Evolutionary conservation across 2,329 filamentous ascomycete genomes (phyloP), one percentile per base, ranked within the genome.

Genomic region (Microdochium nivale): DNA sequence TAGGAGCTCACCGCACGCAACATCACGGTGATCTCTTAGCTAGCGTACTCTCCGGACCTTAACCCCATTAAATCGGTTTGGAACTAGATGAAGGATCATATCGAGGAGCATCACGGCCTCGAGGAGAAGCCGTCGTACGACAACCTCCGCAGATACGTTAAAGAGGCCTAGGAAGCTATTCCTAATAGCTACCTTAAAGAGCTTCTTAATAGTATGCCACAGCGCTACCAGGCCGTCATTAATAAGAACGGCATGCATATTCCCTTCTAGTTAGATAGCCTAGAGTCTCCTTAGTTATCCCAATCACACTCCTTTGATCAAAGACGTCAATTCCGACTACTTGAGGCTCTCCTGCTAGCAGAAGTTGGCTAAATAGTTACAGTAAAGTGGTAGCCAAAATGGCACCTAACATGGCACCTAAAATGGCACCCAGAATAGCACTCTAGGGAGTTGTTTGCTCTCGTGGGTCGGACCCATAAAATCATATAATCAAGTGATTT

Each of bases 1-100:
- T 8, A 35, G 2, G 54, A 55, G 14, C 24, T 53, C 25, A n/a
- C 14, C 2, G 27, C 50, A 23, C 27, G 48, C 16, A 47, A 44
- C 3, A 49, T 54, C 2, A 2, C 7, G 3, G 24, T 21, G 14
- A 53, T 55, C 10, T 4, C n/a, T 10, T 55, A 37, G 53, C 53
- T 46, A 24, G 13, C 53, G 11, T 55, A 46, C 46, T 53, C 44
- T 25, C 53, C 49, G n/a, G 49, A 55, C 35, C 24, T 55, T 2
- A 55, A 53, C 32, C 53, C 53, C 8, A 55, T 55, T 47, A 46
- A 55, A 46, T 44, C 47, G 21, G 43, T 55, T 14, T 55, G 51
- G 48, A 44, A 46, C 37, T 27, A 16, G 21, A 53, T 55, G 52
- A 51, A 55, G 49, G 52, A 55, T 35, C 49, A 51, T 25, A 54